Conservation (phyloP, 163 green algal genomes). For the Trebouxiophyceae sp. region DNA sequence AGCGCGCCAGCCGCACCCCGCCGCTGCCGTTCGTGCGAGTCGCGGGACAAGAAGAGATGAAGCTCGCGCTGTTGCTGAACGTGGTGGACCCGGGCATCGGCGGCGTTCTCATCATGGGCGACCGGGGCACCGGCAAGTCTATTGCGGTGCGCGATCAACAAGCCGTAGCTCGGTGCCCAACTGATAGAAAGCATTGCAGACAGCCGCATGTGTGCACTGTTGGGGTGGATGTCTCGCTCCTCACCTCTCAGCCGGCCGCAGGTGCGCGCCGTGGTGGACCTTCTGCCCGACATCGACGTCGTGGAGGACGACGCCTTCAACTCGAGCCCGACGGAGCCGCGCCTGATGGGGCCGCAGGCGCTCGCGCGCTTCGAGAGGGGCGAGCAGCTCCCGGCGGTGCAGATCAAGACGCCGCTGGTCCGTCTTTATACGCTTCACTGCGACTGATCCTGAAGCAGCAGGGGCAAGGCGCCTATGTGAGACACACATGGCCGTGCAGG, state of each 20-base stretch:
- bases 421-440: constrained; percentile 10
- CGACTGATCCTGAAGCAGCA: neutral
- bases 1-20: constrained; percentile 26
- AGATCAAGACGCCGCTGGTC: constrained; percentile 75
- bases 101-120: constrained; percentile 94
- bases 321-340: constrained; percentile 75
- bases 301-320: constrained; percentile 88
- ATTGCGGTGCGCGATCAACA: constrained; percentile 72
- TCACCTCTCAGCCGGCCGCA: constrained; percentile 16
- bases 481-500: constrained; percentile 38
- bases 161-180: too few species aligned
- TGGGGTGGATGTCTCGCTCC: neutral
- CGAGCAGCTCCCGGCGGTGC: constrained; percentile 53
- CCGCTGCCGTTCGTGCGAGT: constrained; percentile 81
- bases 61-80: constrained; percentile 87
- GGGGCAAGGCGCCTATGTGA: too few species aligned
- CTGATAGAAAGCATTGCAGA: too few species aligned
- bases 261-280: constrained; percentile 78
- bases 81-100: constrained; percentile 88
- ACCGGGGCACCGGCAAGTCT: constrained; percentile 89
- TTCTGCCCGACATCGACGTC: constrained; percentile 86
- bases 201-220: too few species aligned
- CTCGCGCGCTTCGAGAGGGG: constrained; percentile 47
- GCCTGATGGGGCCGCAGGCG: constrained; percentile 84
- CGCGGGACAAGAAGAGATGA: constrained; percentile 89